Evolutionary conservation across 2,329 filamentous ascomycete genomes (phyloP).

Genomic region (Neurospora crassa): DNA sequence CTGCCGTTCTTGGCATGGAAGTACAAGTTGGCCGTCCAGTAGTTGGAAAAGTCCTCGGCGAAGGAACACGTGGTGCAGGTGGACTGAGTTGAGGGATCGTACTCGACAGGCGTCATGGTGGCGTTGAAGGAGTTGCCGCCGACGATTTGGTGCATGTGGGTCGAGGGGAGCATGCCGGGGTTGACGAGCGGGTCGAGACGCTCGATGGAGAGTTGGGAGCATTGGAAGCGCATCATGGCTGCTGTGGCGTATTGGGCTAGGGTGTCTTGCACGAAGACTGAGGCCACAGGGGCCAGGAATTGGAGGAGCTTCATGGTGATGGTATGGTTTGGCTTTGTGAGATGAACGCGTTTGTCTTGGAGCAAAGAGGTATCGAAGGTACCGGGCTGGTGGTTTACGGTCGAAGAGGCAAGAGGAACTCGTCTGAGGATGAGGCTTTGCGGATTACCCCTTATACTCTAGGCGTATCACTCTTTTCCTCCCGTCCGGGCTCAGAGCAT

Average conservation of each 20-base stretch:
- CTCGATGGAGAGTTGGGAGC: slow-evolving; percentile 18
- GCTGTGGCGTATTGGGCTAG: slow-evolving; percentile 9
- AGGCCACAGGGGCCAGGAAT: slow-evolving; percentile 3
- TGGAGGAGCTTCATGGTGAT: slow-evolving; percentile 4
- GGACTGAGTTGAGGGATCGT: slow-evolving; percentile 14
- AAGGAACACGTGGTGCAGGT: slow-evolving; percentile 24
- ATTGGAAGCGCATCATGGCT: slow-evolving; percentile 19
- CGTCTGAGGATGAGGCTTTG: too few species aligned
- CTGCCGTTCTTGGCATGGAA: slow-evolving; percentile 22
- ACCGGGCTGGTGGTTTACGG: background rate
- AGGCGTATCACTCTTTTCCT: background rate
- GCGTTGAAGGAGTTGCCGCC: slow-evolving; percentile 32
- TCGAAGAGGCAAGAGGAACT: background rate
- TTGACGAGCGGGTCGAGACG: slow-evolving; percentile 23
- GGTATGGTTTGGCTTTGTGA: background rate
- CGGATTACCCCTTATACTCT: background rate
- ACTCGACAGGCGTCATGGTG: slow-evolving; percentile 22
- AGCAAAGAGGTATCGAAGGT: background rate
- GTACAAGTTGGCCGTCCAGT: slow-evolving; percentile 26
- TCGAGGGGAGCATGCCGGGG: slow-evolving; percentile 25
- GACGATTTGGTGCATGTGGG: slow-evolving; percentile 31
- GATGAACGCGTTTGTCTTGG: background rate
- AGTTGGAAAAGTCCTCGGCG: slow-evolving; percentile 28
- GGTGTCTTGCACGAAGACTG: slow-evolving; percentile 5
- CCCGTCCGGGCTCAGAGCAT: background rate